A percentile compares a stretch with the other conserved stretches of the same genome.
phyloP scores from a whole-genome alignment of 371 early-diverging fungal genomes.

The Mucor sp. region DNA sequence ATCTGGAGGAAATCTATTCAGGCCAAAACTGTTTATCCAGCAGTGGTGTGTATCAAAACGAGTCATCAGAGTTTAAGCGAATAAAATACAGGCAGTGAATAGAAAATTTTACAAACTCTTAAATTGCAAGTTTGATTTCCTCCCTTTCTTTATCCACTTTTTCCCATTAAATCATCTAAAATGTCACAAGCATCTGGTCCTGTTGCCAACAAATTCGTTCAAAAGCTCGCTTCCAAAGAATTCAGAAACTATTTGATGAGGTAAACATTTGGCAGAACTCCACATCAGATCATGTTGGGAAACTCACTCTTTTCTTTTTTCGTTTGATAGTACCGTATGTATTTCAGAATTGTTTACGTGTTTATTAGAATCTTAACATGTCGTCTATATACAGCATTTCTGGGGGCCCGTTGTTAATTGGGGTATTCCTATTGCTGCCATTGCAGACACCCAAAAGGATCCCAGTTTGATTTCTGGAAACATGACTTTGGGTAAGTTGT shows the following conservation, averaged over 20 bases:
- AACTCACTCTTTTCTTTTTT: slow-evolving; percentile 3
- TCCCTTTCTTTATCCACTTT: slow-evolving; percentile 3
- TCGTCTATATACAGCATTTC: slow-evolving; percentile 64
- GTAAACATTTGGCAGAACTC: slow-evolving; percentile 4
- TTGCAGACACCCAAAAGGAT: slow-evolving; percentile 90
- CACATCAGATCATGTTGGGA: not conserved
- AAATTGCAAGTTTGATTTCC: slow-evolving; percentile 1
- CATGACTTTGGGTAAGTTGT: slow-evolving; percentile 80
- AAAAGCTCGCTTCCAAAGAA: slow-evolving; percentile 26
- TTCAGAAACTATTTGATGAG: slow-evolving; percentile 29
- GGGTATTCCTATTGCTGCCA: slow-evolving; percentile 96
- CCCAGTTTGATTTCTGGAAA: slow-evolving; percentile 93
- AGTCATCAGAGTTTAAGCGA: slow-evolving; percentile 8
- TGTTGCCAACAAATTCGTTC: slow-evolving; percentile 19
- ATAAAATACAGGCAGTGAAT: not conserved
- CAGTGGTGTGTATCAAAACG: not conserved
- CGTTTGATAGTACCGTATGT: slow-evolving; percentile 47
- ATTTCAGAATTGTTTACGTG: slow-evolving; percentile 1
- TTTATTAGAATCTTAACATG: slow-evolving; percentile 1
- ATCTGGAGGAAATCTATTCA: not conserved
- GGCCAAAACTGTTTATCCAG: not conserved
- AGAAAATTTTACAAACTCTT: not conserved
- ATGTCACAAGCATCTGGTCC: slow-evolving; percentile 35
- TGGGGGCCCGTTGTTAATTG: slow-evolving; percentile 97
- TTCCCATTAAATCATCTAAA: not conserved